Evolutionary conservation across 805 yeast genomes (phyloP).

Genomic region (Candida vartiovaarae): DNA sequence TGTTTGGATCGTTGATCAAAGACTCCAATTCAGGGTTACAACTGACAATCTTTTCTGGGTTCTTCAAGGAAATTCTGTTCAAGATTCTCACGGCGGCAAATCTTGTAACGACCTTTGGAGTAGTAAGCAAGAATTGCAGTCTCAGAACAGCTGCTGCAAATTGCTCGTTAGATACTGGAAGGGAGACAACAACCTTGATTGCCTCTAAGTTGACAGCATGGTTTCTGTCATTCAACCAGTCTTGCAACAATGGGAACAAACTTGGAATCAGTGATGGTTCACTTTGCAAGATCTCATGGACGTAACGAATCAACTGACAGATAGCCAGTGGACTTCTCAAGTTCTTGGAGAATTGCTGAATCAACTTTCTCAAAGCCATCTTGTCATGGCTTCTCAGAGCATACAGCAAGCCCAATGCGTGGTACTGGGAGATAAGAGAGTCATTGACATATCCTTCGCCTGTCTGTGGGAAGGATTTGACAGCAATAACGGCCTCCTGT

Average conservation of each 20-base stretch:
- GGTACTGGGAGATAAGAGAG: constrained; percentile 85
- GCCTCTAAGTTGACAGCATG: constrained; percentile 93
- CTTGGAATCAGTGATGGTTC: constrained; percentile 55
- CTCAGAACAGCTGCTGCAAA: constrained; percentile 65
- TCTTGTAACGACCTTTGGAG: constrained; percentile 83
- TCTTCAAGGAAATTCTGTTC: constrained; percentile 74
- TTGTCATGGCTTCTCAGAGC: constrained; percentile 85
- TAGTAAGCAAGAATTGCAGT: constrained; percentile 70
- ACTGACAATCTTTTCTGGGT: constrained; percentile 70
- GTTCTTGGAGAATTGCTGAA: constrained; percentile 63
- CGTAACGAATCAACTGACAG: constrained; percentile 77
- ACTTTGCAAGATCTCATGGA: constrained; percentile 63
- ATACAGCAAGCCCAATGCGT: constrained; percentile 87
- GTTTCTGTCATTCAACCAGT: constrained; percentile 70
- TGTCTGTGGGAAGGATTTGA: constrained; percentile 34
- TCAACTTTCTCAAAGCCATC: constrained; percentile 88
- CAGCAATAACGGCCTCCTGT: constrained; percentile 74
- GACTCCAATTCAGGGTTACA: constrained; percentile 84
- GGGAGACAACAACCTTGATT: constrained; percentile 45
- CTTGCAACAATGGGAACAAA: constrained; percentile 57
- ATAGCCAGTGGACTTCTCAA: constrained; percentile 79
- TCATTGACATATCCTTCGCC: constrained; percentile 50
- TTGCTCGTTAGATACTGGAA: constrained; percentile 51
- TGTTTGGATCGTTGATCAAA: constrained; percentile 79
- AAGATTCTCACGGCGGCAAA: constrained; percentile 91